Evolutionary conservation across 345 rosid species (phyloP), one percentile per base, ranked within the genome.

Genomic region (Gossypioides kirkii): DNA sequence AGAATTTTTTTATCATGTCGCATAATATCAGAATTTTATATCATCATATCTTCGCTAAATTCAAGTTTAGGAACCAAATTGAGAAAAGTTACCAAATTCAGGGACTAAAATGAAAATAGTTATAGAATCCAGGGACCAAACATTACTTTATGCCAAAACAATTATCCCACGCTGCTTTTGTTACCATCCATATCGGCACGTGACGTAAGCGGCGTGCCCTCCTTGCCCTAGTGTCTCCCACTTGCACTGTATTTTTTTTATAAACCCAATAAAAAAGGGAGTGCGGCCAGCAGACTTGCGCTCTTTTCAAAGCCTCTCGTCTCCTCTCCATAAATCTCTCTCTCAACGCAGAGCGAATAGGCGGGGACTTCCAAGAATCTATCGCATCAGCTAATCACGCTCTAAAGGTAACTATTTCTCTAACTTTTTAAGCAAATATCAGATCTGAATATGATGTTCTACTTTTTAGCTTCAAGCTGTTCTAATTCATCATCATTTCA

Each of bases 321-420:
- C 38, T 17, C n/a, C 8, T 52, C 22, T 52, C 56, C 22, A 6
- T 20, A 52, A 52, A 50, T 52, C 54, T 53, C 68, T 64, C 45
- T 72, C 75, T 77, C 77, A 28, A 71, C 63, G 69, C 55, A 59
- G 69, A 82, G 79, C 68, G 74, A 75, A 4, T 71, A 76, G 83
- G 80, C 82, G 78, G 86, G 73, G 82, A 8, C 16, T 28, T 81
- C 84, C 81, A 50, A 67, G 32, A 54, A 59, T 69, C 73, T 5
- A 3, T 71, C 77, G 20, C 12, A 8, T 8, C 59, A 18, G 13
- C 59, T 11, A 18, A 20, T 8, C 58, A 13, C 61, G n/a, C 18
- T 2, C 22, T 36, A 3, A 53, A 60, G 72, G 76, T 74, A 20
- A 17, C 6, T 3, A 41, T 4, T 17, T 2, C 54, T 12, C 0